Conservation (phyloP, 2,329 filamentous ascomycete genomes). For the Trichoderma lentiforme region DNA sequence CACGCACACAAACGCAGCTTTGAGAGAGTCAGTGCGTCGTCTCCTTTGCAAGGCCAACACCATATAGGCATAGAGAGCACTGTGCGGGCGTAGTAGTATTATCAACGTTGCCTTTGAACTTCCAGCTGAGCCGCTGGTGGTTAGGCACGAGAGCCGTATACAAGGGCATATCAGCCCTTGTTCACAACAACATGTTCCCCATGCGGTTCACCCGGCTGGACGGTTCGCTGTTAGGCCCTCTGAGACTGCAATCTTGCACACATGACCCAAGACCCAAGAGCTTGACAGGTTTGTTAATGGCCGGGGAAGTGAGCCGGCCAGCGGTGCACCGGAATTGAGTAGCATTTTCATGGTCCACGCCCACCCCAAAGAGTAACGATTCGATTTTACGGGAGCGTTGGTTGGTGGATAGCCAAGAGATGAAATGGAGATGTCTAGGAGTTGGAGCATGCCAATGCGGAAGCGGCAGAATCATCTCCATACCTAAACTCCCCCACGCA, state of each 20-base stretch:
- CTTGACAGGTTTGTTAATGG: conserved; percentile 16
- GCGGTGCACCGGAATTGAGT: conserved; percentile 12
- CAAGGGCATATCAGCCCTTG: conserved; percentile 6
- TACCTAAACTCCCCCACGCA: conserved; percentile 12
- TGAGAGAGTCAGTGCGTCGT: neutral
- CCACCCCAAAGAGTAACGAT: neutral
- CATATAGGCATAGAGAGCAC: neutral
- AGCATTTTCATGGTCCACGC: conserved; percentile 8
- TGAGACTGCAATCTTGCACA: conserved; percentile 22
- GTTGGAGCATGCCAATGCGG: conserved; percentile 4
- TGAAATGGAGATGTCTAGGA: neutral
- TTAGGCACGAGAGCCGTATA: conserved; percentile 15
- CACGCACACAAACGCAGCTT: neutral
- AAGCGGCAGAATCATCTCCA: conserved; percentile 10
- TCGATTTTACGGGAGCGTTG: neutral
- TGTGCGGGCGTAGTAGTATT: neutral
- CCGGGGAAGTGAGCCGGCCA: conserved; percentile 23
- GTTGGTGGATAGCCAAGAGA: conserved; percentile 11
- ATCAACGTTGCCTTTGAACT: neutral
- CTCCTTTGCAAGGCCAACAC: conserved; percentile 8
- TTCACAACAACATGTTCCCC: conserved; percentile 8
- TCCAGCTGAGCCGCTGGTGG: neutral
- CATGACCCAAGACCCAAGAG: conserved; percentile 23
- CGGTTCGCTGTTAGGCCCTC: conserved; percentile 27
- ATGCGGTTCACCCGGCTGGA: conserved; percentile 25